Base-by-base conservation (phyloP, 2,329 filamentous ascomycete species). In the Colletotrichum karsti region DNA sequence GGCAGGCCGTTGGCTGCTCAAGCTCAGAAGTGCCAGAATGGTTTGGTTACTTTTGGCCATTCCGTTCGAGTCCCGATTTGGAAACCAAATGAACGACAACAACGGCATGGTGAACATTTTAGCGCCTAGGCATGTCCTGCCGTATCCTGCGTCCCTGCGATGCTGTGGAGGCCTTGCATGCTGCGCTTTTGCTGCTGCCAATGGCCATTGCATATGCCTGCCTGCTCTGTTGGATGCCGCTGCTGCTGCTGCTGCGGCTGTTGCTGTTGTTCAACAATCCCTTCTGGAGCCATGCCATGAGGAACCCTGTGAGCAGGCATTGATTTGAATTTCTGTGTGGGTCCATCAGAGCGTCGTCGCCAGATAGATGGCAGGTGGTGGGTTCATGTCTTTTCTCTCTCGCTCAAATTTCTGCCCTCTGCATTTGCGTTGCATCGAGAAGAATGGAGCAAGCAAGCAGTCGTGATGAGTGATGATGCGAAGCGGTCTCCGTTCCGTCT, bases 321-420 rank as follows among this genome's bases (percentile, higher is more conserved):
- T 68, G 61, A 68, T 64, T 67, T 67, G 64, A 63, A 63, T 67
- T 67, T 63, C 12, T 10, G 15, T 54, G 65, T 65, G 60, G 65
- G 64, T 37, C 39, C 20, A 64, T 54, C 53, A 54, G 35, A 57
- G 60, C 59, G 35, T 33, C 22, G 63, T 63, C 26, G 51, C 59
- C 41, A 63, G 63, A 55, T 63, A 53, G 53, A 65, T 59, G 65
- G 61, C 35, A 18, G 28, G 46, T 24, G 22, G 60, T 65, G 65
- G 65, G 15, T 68, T 68, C 65, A 22, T 26, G 37, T 51, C 30
- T 60, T 24, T 30, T 15, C 44, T 22, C 37, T 20, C 44, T 53
- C 22, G 60, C 44, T 60, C 44, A 58, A 53, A 48, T 64, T 64
- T 54, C 33, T 28, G 39, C 39, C 39, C 53, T 67, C 60, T 37